phyloP scores from a whole-genome alignment of 2,329 filamentous ascomycete genomes.

The Malbranchea cinnamomea region DNA sequence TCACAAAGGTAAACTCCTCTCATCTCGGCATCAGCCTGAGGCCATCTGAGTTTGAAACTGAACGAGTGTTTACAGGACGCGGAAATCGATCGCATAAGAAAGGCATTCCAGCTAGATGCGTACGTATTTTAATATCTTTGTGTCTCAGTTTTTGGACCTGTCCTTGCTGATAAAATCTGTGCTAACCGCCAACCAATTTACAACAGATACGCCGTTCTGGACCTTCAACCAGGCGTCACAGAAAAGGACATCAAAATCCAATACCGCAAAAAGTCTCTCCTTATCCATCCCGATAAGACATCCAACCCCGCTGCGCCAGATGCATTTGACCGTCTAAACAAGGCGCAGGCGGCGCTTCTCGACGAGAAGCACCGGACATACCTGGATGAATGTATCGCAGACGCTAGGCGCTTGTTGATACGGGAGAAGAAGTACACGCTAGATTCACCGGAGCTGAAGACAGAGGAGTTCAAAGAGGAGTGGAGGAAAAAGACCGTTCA shows the following conservation, averaged over 20 bases:
- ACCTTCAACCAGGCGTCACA: conserved; percentile 85
- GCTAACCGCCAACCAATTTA: conserved; percentile 6
- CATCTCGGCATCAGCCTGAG: conserved; percentile 2
- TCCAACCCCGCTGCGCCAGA: conserved; percentile 80
- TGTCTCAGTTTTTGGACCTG: neutral
- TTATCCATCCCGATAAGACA: conserved; percentile 98
- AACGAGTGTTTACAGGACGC: conserved; percentile 49
- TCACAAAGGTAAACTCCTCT: conserved; percentile 55
- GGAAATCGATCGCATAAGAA: conserved; percentile 87
- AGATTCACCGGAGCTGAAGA: conserved; percentile 69
- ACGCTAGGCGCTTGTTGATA: conserved; percentile 87
- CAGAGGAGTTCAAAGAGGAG: conserved; percentile 63
- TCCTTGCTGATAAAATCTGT: conserved; percentile 2
- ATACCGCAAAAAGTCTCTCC: conserved; percentile 95
- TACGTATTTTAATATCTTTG: conserved; percentile 22
- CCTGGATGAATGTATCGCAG: conserved; percentile 88
- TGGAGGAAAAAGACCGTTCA: conserved; percentile 85
- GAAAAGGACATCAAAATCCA: conserved; percentile 90
- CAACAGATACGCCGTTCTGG: conserved; percentile 73
- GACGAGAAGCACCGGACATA: conserved; percentile 81
- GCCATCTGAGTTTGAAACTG: conserved; percentile 1
- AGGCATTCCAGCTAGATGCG: conserved; percentile 70
- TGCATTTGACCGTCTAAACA: conserved; percentile 91
- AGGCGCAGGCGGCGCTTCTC: conserved; percentile 79
- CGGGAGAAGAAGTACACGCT: conserved; percentile 87